Percentiles rank a stretch among this genome's conserved stretches.
Evolutionary conservation across 495 filamentous ascomycete species (phyloP).

Genomic region (Aspergillus cristatus): DNA sequence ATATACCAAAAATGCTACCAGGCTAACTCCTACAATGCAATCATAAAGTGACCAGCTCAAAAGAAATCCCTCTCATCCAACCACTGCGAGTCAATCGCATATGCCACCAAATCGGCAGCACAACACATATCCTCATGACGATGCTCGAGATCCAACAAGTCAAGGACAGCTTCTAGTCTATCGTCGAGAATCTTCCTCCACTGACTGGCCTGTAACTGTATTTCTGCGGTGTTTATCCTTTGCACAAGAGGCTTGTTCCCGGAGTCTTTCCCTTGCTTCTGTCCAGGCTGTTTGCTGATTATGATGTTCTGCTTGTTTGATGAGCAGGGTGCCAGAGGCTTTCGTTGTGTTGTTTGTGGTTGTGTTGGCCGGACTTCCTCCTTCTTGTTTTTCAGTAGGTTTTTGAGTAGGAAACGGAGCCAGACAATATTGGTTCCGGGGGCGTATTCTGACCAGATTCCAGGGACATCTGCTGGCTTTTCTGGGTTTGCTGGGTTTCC

Average conservation of each 20-base stretch:
- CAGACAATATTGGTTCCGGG: slow-evolving; percentile 43
- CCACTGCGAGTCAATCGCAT: slow-evolving; percentile 39
- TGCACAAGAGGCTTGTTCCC: neutral
- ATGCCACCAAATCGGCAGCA: slow-evolving; percentile 39
- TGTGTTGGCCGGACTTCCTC: slow-evolving; percentile 7
- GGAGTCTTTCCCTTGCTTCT: slow-evolving; percentile 6
- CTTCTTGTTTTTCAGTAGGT: slow-evolving; percentile 33
- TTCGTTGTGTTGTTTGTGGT: slow-evolving; percentile 10
- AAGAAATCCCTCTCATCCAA: slow-evolving; percentile 35
- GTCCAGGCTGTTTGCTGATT: slow-evolving; percentile 6
- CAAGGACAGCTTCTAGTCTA: slow-evolving; percentile 23
- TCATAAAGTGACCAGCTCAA: too few species aligned
- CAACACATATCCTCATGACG: slow-evolving; percentile 41
- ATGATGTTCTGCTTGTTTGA: slow-evolving; percentile 16
- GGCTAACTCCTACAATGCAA: too few species aligned
- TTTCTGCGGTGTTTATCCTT: slow-evolving; percentile 1
- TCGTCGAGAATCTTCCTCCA: slow-evolving; percentile 26
- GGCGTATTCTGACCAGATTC: slow-evolving; percentile 37
- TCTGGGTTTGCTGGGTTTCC: slow-evolving; percentile 24
- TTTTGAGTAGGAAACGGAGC: slow-evolving; percentile 41
- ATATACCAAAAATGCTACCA: too few species aligned
- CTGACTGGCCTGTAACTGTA: slow-evolving; percentile 9
- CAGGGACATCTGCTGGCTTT: slow-evolving; percentile 22
- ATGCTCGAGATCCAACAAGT: slow-evolving; percentile 31
- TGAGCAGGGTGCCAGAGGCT: slow-evolving; percentile 29